Evolutionary conservation across 2,329 filamentous ascomycete genomes (phyloP).

Genomic region (Penicillium hordei): DNA sequence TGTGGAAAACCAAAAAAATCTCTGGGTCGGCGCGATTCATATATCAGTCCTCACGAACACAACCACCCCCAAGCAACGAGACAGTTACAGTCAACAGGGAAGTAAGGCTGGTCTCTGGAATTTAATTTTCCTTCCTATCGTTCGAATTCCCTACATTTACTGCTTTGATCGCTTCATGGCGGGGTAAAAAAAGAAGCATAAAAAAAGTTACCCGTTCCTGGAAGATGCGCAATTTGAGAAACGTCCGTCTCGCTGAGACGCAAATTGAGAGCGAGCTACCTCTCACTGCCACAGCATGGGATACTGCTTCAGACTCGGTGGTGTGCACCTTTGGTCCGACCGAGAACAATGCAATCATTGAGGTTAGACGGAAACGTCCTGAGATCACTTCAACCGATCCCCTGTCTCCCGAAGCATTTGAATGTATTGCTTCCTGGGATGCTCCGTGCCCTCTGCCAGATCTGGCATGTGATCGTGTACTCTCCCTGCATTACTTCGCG

Average conservation of each 20-base stretch:
- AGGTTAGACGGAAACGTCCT: constrained; percentile 59
- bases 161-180: constrained; percentile 32
- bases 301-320: constrained; percentile 72
- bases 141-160: constrained; percentile 6
- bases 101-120: not conserved
- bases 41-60: constrained; percentile 21
- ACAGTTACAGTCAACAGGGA: not conserved
- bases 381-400: constrained; percentile 42
- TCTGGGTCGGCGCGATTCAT: constrained; percentile 34
- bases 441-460: constrained; percentile 77
- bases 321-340: constrained; percentile 84
- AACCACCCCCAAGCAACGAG: constrained; percentile 11
- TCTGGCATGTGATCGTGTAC: constrained; percentile 69
- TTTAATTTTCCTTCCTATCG: not conserved
- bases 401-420: constrained; percentile 42
- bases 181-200: constrained; percentile 32
- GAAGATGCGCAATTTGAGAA: constrained; percentile 85
- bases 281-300: constrained; percentile 81
- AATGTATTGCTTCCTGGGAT: constrained; percentile 80
- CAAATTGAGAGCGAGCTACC: constrained; percentile 59
- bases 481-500: constrained; percentile 80
- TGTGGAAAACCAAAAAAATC: constrained; percentile 42
- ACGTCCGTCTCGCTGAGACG: constrained; percentile 68
- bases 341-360: constrained; percentile 66
- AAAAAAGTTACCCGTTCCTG: constrained; percentile 25